A percentile compares a stretch with the other conserved stretches of the same genome.
Evolutionary conservation across 1,139 yeast species (phyloP).

Genomic region (Magnusiomyces paraingens): DNA sequence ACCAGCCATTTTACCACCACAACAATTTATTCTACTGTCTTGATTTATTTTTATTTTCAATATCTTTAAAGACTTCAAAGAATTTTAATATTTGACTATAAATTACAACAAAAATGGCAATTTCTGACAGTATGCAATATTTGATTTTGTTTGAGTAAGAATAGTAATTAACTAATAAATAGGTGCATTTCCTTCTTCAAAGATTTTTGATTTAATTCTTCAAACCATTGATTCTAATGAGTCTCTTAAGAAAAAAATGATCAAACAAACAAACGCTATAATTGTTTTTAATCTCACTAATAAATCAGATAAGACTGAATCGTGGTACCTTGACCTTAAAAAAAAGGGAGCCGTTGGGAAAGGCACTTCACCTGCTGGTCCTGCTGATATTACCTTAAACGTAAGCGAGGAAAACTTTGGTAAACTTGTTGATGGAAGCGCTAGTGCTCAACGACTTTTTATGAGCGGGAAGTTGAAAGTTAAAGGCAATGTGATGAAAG

Average conservation of each 20-base stretch:
- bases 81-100: too few species aligned
- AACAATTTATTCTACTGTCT: too few species aligned
- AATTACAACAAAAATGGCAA: too few species aligned
- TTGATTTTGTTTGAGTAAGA: too few species aligned
- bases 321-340: slow-evolving; percentile 71
- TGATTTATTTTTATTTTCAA: too few species aligned
- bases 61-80: too few species aligned
- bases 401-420: slow-evolving; percentile 56
- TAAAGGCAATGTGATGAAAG: slow-evolving; percentile 87
- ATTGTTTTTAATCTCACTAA: slow-evolving; percentile 65
- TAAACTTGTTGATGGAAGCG: slow-evolving; percentile 67
- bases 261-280: slow-evolving; percentile 50
- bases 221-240: slow-evolving; percentile 28
- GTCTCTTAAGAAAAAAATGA: slow-evolving; percentile 30
- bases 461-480: slow-evolving; percentile 80
- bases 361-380: slow-evolving; percentile 41
- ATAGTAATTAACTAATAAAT: neutral
- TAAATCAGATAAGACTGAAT: slow-evolving; percentile 56
- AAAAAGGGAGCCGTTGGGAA: slow-evolving; percentile 50
- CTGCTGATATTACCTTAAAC: slow-evolving; percentile 60
- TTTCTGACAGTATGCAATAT: too few species aligned
- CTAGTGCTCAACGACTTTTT: slow-evolving; percentile 78
- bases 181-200: slow-evolving; percentile 38
- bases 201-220: slow-evolving; percentile 35
- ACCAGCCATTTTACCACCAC: too few species aligned